Evolutionary conservation across 306 rosid species (phyloP).

Genomic region (Vigna unguiculata): DNA sequence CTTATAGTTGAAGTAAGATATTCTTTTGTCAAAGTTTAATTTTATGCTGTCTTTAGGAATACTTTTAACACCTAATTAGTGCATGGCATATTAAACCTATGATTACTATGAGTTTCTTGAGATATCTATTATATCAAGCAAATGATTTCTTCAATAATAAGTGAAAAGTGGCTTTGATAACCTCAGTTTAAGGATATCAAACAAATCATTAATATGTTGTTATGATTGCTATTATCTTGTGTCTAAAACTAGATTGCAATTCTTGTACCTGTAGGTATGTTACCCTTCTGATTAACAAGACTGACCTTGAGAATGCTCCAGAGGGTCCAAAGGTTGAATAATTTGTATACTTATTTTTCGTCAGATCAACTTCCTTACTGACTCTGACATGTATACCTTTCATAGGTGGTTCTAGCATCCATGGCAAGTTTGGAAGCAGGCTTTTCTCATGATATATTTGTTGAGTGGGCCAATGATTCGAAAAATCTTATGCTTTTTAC

Average conservation of each 20-base stretch:
- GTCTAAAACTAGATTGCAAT: conserved; percentile 50
- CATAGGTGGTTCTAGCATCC: conserved; percentile 91
- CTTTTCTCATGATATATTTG: conserved; percentile 94
- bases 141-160: conserved; percentile 30
- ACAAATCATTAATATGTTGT: conserved; percentile 13
- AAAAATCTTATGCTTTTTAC: conserved; percentile 90
- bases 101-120: conserved; percentile 22
- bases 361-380: conserved; percentile 14
- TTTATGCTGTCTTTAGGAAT: conserved; percentile 6
- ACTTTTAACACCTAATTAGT: neutral
- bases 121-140: conserved; percentile 26
- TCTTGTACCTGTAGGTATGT: conserved; percentile 67
- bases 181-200: conserved; percentile 11
- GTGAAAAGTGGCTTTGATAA: conserved; percentile 11
- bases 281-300: conserved; percentile 72
- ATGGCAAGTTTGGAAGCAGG: conserved; percentile 99
- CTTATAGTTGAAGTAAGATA: conserved; percentile 23
- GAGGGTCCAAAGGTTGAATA: conserved; percentile 90
- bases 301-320: conserved; percentile 90
- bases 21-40: neutral
- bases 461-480: conserved; percentile 84
- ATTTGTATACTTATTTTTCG: conserved; percentile 35
- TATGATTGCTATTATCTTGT: conserved; percentile 33
- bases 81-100: neutral
- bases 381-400: conserved; percentile 36